Percentiles rank a stretch among this genome's conserved stretches.
Conservation (phyloP, 345 rosid species). For the Eucalyptus viminalis region DNA sequence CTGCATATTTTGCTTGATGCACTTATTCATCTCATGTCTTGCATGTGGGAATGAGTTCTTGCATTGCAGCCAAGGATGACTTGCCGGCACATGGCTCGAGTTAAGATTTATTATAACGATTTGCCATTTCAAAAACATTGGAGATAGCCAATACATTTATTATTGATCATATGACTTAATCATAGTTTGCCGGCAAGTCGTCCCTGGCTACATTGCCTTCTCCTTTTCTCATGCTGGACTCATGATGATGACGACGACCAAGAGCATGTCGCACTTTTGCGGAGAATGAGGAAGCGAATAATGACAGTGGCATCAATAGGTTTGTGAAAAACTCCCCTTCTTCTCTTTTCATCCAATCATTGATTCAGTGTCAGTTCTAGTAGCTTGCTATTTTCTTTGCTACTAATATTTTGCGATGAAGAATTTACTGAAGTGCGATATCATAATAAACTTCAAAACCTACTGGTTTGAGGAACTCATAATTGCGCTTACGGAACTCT, state of each 20-base stretch:
- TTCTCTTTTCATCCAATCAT: not conserved
- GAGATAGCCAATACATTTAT: not conserved
- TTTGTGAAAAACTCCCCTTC: not conserved
- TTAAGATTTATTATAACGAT: not conserved
- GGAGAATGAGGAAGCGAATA: not conserved
- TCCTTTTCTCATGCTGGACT: constrained; percentile 51
- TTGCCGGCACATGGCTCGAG: constrained; percentile 30
- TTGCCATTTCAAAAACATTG: too few species aligned
- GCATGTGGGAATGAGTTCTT: constrained; percentile 38
- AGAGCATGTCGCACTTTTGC: not conserved
- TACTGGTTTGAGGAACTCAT: not conserved
- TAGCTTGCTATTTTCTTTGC: not conserved
- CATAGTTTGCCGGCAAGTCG: constrained; percentile 32
- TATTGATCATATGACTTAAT: not conserved
- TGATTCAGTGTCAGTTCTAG: not conserved
- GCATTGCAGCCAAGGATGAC: constrained; percentile 80
- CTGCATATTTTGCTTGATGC: not conserved
- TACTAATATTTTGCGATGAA: not conserved
- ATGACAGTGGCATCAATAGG: not conserved
- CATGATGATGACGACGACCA: constrained; percentile 1
- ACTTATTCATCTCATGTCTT: constrained; percentile 33
- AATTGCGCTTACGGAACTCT: not conserved
- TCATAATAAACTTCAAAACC: not conserved
- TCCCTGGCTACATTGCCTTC: constrained; percentile 42
- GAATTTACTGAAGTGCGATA: not conserved